Conservation (phyloP, 2,329 filamentous ascomycete species). For the Alternaria arbusti region DNA sequence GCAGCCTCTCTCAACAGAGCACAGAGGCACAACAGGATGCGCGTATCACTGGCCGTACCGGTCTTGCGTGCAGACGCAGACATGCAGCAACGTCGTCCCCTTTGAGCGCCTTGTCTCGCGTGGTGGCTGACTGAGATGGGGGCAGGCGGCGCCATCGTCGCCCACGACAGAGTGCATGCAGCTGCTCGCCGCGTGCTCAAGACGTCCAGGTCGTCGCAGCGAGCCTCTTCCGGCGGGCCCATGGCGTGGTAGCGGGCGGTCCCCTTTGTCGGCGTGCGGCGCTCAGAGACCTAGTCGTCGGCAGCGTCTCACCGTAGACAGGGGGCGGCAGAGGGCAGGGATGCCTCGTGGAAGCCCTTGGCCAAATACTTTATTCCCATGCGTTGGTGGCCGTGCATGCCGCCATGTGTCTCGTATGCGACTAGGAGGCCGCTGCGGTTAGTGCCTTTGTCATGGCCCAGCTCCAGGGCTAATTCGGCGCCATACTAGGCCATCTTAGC, state of each 20-base stretch:
- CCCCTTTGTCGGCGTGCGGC: conserved; percentile 17
- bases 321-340: conserved; percentile 31
- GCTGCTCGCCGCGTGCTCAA: not conserved
- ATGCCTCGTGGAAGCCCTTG: conserved; percentile 43
- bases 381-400: conserved; percentile 29
- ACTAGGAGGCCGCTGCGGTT: conserved; percentile 27
- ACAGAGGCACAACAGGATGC: conserved; percentile 7
- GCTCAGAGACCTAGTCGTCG: conserved; percentile 6
- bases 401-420: conserved; percentile 38
- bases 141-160: not conserved
- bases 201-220: not conserved
- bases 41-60: conserved; percentile 16
- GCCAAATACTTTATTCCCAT: conserved; percentile 41
- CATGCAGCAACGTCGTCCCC: conserved; percentile 20
- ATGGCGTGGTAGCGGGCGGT: not conserved
- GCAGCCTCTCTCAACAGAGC: conserved; percentile 6
- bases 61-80: conserved; percentile 22
- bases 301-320: conserved; percentile 19
- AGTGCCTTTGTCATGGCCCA: conserved; percentile 39
- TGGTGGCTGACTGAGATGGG: conserved; percentile 14
- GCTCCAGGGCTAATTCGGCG: conserved; percentile 31
- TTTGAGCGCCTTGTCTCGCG: conserved; percentile 23
- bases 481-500: conserved; percentile 34
- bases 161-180: not conserved
- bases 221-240: not conserved